phyloP scores from a whole-genome alignment of 805 yeast species.

The Peterozyma toletana region DNA sequence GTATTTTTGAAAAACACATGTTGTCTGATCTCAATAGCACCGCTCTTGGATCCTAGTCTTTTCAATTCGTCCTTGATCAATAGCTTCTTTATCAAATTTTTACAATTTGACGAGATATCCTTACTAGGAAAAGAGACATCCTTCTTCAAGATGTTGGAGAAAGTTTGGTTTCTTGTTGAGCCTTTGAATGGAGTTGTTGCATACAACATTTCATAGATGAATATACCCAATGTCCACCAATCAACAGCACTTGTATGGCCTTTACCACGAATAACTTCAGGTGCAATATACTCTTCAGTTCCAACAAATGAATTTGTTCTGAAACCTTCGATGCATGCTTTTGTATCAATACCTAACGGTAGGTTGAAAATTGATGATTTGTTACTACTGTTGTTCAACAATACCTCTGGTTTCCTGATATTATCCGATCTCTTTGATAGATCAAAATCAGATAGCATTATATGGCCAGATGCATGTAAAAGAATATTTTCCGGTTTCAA shows the following conservation, averaged over 20 bases:
- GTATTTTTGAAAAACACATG: constrained; percentile 88
- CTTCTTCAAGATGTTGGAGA: constrained; percentile 75
- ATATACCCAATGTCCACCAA: constrained; percentile 98
- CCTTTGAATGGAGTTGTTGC: constrained; percentile 98
- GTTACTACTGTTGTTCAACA: constrained; percentile 26
- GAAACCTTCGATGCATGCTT: constrained; percentile 91
- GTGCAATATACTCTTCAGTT: constrained; percentile 97
- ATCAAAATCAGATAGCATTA: constrained; percentile 96
- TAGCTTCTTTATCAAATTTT: constrained; percentile 70
- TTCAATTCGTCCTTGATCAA: constrained; percentile 84
- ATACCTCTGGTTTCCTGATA: constrained; percentile 69
- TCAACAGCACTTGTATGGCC: constrained; percentile 98
- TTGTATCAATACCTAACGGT: constrained; percentile 77
- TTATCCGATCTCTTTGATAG: constrained; percentile 81
- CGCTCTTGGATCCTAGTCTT: constrained; percentile 84
- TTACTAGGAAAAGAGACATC: constrained; percentile 58
- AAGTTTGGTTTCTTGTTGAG: constrained; percentile 78
- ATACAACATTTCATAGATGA: constrained; percentile 88
- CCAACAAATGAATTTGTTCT: constrained; percentile 98
- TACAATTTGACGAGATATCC: constrained; percentile 69
- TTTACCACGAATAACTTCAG: constrained; percentile 93
- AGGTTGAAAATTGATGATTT: constrained; percentile 10
- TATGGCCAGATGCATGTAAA: constrained; percentile 94
- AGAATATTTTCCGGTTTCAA: constrained; percentile 94
- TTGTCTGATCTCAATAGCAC: constrained; percentile 89